These are phyloP conservation scores for Urtica urens DNA, from an alignment of 306 rosid species.

Conservation along the genomic window DNA sequence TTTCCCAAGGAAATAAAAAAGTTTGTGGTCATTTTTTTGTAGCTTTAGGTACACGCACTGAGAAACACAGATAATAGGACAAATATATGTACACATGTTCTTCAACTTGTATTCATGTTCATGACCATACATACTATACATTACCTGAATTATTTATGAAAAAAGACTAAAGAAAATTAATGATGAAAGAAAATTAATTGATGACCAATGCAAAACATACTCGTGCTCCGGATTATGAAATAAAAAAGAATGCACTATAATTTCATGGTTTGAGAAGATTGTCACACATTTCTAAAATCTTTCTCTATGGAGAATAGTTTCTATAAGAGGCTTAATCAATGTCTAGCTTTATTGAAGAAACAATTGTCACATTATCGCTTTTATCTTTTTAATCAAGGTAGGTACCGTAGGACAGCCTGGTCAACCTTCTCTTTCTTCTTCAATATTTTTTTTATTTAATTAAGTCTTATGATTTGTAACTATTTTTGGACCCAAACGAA, in stretches of 20 bases:
- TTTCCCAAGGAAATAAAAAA: too few species aligned
- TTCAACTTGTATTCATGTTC: slow-evolving; percentile 1
- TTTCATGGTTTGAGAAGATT: too few species aligned
- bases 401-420: neutral
- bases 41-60: slow-evolving; percentile 8
- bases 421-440: neutral
- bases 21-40: too few species aligned
- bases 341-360: neutral
- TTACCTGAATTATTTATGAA: neutral
- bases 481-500: neutral
- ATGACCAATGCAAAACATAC: too few species aligned
- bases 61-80: slow-evolving; percentile 3
- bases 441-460: neutral
- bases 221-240: too few species aligned
- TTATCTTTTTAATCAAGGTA: neutral
- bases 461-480: neutral
- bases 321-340: neutral
- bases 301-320: neutral
- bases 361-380: neutral
- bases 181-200: too few species aligned
- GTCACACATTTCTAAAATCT: too few species aligned
- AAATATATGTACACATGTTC: slow-evolving; percentile 5
- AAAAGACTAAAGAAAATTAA: neutral
- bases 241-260: too few species aligned
- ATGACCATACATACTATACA: slow-evolving; percentile 4